These are phyloP conservation scores for Chytridiales sp. DNA, from an alignment of 371 early-diverging fungal species.

Conservation along the genomic window DNA sequence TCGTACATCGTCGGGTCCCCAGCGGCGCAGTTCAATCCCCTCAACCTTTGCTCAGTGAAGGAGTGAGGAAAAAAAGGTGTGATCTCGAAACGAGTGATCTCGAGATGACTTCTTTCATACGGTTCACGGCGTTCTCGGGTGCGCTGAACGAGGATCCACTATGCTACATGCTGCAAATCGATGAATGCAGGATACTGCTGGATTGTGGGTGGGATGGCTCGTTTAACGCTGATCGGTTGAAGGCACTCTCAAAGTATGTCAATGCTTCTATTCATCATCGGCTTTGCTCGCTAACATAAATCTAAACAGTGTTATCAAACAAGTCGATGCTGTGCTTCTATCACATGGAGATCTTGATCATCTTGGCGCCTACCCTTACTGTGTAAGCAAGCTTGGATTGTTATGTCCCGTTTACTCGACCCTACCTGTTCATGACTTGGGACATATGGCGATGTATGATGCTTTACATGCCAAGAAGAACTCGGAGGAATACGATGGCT, in stretches of 20 bases:
- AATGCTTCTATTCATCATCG: background rate
- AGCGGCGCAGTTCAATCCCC: too few species aligned
- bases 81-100: too few species aligned
- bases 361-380: slow-evolving; percentile 88
- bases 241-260: slow-evolving; percentile 66
- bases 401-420: slow-evolving; percentile 92
- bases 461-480: slow-evolving; percentile 68
- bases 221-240: slow-evolving; percentile 68
- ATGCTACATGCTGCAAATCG: slow-evolving; percentile 89
- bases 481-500: slow-evolving; percentile 68
- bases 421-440: slow-evolving; percentile 92
- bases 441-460: slow-evolving; percentile 81
- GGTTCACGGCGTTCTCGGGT: slow-evolving; percentile 67
- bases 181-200: slow-evolving; percentile 83
- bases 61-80: too few species aligned
- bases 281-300: background rate
- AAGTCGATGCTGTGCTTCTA: slow-evolving; percentile 91
- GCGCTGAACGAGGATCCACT: slow-evolving; percentile 74
- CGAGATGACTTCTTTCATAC: slow-evolving; percentile 37
- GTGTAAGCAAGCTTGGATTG: slow-evolving; percentile 73
- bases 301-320: slow-evolving; percentile 70
- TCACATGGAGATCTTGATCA: slow-evolving; percentile 88
- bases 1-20: too few species aligned
- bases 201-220: slow-evolving; percentile 90
- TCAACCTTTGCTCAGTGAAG: too few species aligned